Base-by-base conservation (phyloP, 2,329 filamentous ascomycete genomes). In the Trichoderma simmonsii region DNA sequence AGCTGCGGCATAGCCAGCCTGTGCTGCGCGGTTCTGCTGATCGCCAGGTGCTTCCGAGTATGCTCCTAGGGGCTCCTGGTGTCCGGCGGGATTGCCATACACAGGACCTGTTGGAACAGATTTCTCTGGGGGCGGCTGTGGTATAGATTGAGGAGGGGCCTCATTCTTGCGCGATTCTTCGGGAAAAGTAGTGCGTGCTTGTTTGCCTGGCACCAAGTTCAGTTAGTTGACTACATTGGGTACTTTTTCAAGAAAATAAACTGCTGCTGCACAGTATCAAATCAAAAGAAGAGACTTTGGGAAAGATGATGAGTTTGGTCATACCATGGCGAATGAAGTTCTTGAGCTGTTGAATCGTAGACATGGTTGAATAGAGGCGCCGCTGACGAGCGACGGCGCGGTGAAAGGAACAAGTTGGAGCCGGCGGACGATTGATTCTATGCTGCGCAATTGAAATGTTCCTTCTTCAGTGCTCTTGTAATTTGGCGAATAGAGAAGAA, bases 271-370 rank as follows among this genome's bases (percentile, higher is more conserved):
- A 28, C 14, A 60, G 18, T n/a, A n/a, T 15, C 57, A 15, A 36
- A 8, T 43, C 54, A 36, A 48, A 11, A 18, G 43, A 34, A 26
- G 32, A 15, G 39, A 71, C 12, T 28, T 51, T 12, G 36, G 63
- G 11, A 36, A 21, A 30, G 36, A 12, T 60, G 61, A 60, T 54
- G 39, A 26, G 59, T 12, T 71, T 48, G 6, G 61, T 78, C 85
- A 71, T 84, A 90, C 89, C 95, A 86, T 98, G 95, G 76, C 95
- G 93, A 84, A 98, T 96, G 84, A 98, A 97, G 84, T 98, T 98
- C 85, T 98, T 98, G 78, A 98, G 89, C 81, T 96, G 96, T 85
- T 98, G 95, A 85, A 98, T 97, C 76, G 89, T 90, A 78, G 88
- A 90, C 88, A 90, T 90, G 77, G 73, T 77, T 76, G 69, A 73